Conservation (phyloP, 139 green algal species). For the Gonium pectorale region DNA sequence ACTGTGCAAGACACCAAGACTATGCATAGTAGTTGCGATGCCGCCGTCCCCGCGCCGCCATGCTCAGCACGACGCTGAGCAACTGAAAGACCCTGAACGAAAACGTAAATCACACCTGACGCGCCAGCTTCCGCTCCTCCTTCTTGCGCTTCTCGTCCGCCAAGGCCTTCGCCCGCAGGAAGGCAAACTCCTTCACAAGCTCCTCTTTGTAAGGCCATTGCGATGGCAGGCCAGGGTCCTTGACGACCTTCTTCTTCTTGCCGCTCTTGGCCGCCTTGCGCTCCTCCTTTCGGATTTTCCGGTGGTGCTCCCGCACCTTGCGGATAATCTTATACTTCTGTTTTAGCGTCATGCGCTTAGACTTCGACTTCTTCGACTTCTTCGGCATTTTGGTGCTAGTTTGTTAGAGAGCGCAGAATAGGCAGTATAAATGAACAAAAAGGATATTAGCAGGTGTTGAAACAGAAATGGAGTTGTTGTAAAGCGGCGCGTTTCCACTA, state of each 20-base stretch:
- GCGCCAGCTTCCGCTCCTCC: conserved; percentile 67
- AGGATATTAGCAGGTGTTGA: neutral
- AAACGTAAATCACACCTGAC: conserved; percentile 58
- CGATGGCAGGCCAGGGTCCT: conserved; percentile 94
- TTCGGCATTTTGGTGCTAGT: conserved; percentile 78
- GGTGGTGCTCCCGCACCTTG: conserved; percentile 91
- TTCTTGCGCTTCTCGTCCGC: conserved; percentile 77
- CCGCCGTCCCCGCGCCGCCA: no score
- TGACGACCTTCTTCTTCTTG: conserved; percentile 72
- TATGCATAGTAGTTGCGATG: no score
- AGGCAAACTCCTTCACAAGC: conserved; percentile 91
- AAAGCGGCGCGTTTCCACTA: no score
- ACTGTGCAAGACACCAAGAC: no score
- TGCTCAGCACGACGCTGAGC: no score
- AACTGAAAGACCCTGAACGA: no score
- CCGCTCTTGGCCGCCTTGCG: conserved; percentile 71
- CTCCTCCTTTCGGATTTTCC: conserved; percentile 87
- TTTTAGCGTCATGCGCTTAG: conserved; percentile 90
- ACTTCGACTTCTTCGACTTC: conserved; percentile 91
- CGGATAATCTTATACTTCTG: conserved; percentile 95
- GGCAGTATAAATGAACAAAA: neutral
- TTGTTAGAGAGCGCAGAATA: neutral
- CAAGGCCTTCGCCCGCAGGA: conserved; percentile 77
- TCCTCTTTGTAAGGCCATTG: conserved; percentile 97
- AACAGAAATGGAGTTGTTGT: no score